Evolutionary conservation across 768 basidiomycete species (phyloP), one percentile per base, ranked within the genome.

Genomic region (Pleurotus eryngii): DNA sequence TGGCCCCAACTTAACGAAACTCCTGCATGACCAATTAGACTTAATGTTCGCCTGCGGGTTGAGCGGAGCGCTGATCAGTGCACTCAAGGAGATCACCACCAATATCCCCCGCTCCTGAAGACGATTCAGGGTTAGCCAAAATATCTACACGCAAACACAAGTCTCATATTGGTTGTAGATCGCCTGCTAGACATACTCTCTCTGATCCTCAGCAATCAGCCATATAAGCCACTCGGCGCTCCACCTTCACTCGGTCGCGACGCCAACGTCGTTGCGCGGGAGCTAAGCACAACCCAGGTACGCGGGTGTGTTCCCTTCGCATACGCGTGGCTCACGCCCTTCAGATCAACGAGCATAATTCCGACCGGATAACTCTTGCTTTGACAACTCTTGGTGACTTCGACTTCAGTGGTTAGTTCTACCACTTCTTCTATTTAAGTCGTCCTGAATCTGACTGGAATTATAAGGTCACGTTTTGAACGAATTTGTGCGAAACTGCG

Each of bases 21-120:
- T 96, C 46, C 79, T 99, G 57, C 97, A 98, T 70, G 97, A 98
- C 66, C 90, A 98, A 63, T 83, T 99, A 30, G 95, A 98, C 69
- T 76, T 97, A 42, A 98, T 99, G 91, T 90, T 98, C 67, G 89
- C 87, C 0, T 96, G 90, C 67, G 96, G 95, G 2, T 72, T 99
- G 60, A 95, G 91, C 66, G 94, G 95, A 60, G 86, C 95, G 11
- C 77, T 99, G 39, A 83, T 87, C 27, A 83, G 89, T 64, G 93
- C 96, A 0, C 78, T 99, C 7, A 82, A 84, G 11, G 89, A 87
- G 22, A 93, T 98, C 56, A 89, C 92, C 0, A 81, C 83, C 58
- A 83, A 89, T 64, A 98, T 99, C 17, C 91, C 3, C 95, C 97
- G 0, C 74, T 99, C 5, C 74, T 98, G 55, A 90, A 86, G 69